Base-by-base conservation (phyloP, 2,329 filamentous ascomycete genomes). In the Diaporthe aspalathi region DNA sequence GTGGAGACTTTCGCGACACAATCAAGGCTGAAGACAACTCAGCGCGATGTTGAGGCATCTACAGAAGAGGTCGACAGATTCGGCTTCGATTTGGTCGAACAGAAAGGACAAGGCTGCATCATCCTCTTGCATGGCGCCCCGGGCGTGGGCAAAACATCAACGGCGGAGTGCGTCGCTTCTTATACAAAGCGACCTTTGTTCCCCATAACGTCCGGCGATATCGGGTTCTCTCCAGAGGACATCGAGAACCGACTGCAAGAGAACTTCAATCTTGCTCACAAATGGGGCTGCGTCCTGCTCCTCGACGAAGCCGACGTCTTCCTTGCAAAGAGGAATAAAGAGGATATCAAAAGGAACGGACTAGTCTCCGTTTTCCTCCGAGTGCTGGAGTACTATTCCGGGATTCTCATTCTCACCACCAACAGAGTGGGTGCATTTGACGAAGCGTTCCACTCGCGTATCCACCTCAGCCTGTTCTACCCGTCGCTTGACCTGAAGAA, bases 361-460 rank as follows among this genome's bases (percentile, higher is more conserved):
- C 70, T 54, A 35, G 49, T 57, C 6, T 20, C 50, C 27, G 81
- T 81, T 8, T 83, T 82, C 63, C 74, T 83, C 4, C 76, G 80
- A 2, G 75, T 80, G 1, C 69, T 82, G 5, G 81, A 82, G 72
- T 82, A 81, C 81, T 81, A 79, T 38, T 67, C 72, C 0, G 81
- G 81, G 0, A 78, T 82, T 45, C 73, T 81, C 1, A 79, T 79
- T 70, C 76, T 84, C n/a, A 85, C 83, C 1, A 85, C 83, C 8
- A 85, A 84, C 74, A 78, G 81, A 7, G 78, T 83, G 14, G 80
- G 80, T 5, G 73, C 76, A 5, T 79, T 85, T 38, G 83, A 85
- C 71, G 81, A 83, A 24, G 83, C 83, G 0, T 83, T 83, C 71
- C 75, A 74, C 57, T 83, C 81, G 0, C 77, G 81, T 0, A 79